Conservation (phyloP, 305 asterid species). For the Fraxinus albicans region DNA sequence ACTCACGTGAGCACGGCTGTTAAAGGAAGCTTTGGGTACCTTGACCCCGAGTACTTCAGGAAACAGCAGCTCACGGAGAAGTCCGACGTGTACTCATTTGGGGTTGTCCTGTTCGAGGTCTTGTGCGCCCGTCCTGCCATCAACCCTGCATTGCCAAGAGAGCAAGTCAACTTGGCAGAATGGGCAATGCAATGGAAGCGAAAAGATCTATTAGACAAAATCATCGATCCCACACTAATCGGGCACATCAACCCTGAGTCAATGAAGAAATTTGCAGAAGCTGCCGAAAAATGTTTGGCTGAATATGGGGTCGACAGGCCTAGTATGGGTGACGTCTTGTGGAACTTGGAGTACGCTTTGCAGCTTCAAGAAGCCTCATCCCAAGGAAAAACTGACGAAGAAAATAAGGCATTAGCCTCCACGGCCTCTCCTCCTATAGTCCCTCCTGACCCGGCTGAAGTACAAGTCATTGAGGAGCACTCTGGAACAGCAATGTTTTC, state of each 20-base stretch:
- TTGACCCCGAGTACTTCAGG: constrained; percentile 67
- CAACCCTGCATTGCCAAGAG: constrained; percentile 72
- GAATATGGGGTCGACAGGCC: constrained; percentile 69
- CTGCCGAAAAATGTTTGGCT: constrained; percentile 68
- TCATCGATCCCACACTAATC: constrained; percentile 52
- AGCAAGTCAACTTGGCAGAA: constrained; percentile 92
- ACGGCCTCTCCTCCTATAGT: constrained; percentile 24
- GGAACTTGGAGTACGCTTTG: constrained; percentile 61
- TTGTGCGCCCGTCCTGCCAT: constrained; percentile 84
- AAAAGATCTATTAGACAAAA: constrained; percentile 60
- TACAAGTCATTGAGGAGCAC: constrained; percentile 55
- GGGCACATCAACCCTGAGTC: constrained; percentile 59
- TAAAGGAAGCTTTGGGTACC: constrained; percentile 62
- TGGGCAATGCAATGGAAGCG: constrained; percentile 97
- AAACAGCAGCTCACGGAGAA: constrained; percentile 89
- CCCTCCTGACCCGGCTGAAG: constrained; percentile 34
- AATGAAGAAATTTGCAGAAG: constrained; percentile 60
- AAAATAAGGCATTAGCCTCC: constrained; percentile 21
- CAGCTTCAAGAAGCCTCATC: constrained; percentile 63
- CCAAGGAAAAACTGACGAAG: constrained; percentile 57
- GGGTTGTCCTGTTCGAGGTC: constrained; percentile 76
- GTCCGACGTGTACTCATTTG: constrained; percentile 89
- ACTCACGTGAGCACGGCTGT: constrained; percentile 53
- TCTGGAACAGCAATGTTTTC: constrained; percentile 83
- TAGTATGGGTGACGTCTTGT: constrained; percentile 63